Conservation (phyloP, 2,329 filamentous ascomycete genomes). For the Domatiomyces globalis region DNA sequence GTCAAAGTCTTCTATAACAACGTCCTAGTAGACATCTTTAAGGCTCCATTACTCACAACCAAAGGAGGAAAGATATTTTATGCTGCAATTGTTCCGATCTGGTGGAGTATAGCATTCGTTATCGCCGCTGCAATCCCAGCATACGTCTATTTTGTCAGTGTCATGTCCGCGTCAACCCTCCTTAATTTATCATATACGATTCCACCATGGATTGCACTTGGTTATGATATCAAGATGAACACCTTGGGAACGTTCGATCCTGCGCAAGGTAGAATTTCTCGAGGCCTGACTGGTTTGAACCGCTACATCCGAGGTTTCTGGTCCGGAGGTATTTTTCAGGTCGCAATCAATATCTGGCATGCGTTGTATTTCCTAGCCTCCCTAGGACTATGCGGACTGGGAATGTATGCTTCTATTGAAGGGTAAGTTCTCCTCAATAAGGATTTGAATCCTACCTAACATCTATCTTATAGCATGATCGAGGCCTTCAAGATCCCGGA, state of each 20-base stretch:
- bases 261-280: too few species aligned
- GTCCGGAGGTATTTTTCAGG: too few species aligned
- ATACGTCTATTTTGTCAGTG: slow-evolving; percentile 19
- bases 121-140: slow-evolving; percentile 20
- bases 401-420: slow-evolving; percentile 19
- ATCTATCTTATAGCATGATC: too few species aligned
- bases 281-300: too few species aligned
- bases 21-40: slow-evolving; percentile 29
- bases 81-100: slow-evolving; percentile 16
- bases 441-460: too few species aligned
- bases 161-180: slow-evolving; percentile 21
- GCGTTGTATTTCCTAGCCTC: slow-evolving; percentile 19
- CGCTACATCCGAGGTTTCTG: too few species aligned
- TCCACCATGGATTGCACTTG: slow-evolving; percentile 20
- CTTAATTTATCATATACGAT: slow-evolving; percentile 23
- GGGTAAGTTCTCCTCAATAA: too few species aligned
- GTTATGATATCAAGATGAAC: slow-evolving; percentile 20
- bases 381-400: slow-evolving; percentile 18
- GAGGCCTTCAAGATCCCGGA: slow-evolving; percentile 20
- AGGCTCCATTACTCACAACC: slow-evolving; percentile 26
- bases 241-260: slow-evolving; percentile 13
- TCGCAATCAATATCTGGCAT: slow-evolving; percentile 21
- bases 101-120: slow-evolving; percentile 21
- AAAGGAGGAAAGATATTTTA: slow-evolving; percentile 25
- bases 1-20: slow-evolving; percentile 34